Evolutionary conservation across 805 yeast species (phyloP), one percentile per base, ranked within the genome.

Genomic region (Hanseniaspora nectarophila): DNA sequence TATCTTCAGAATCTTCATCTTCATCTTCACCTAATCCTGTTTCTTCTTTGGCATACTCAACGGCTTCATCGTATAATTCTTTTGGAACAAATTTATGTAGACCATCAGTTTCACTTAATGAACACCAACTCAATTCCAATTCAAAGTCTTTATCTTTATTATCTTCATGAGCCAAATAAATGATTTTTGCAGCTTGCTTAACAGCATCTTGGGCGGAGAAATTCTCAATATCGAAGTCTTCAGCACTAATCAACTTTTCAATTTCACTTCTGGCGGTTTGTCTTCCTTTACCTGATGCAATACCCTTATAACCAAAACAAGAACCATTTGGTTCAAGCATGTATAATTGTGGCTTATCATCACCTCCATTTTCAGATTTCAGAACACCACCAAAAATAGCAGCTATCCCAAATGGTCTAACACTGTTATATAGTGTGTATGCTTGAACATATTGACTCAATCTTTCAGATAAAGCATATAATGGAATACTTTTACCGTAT

Each of bases 291-390:
- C 99, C 99, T 4, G 97, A 80, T 16, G 99, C 98, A 37, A 96
- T 95, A 56, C 96, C 98, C 52, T 77, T 75, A 70, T 92, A 92
- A 48, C 99, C 99, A 97, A 98, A 94, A 63, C 82, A 87, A 1
- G 87, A 73, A 56, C 99, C 99, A 66, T 94, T 85, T 60, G 99
- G 98, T 67, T 92, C 99, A 54, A 92, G 74, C 97, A 90, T 92
- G 70, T 83, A 90, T 60, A 92, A 75, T 16, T 42, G 47, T 66
- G 90, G 97, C 20, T 94, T 78, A 12, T 97, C 97, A 55, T 84
- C 78, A 40, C 78, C 82, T 7, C 45, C 52, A 40, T 48, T 42
- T 40, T 40, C 45, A 26, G 24, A 31, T 32, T 42, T 52, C 65
- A 90, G 97, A 45, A 85, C 78, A 58, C 98, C 98, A 49, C 97